phyloP scores from a whole-genome alignment of 495 filamentous ascomycete species.

The Parathielavia appendiculata region DNA sequence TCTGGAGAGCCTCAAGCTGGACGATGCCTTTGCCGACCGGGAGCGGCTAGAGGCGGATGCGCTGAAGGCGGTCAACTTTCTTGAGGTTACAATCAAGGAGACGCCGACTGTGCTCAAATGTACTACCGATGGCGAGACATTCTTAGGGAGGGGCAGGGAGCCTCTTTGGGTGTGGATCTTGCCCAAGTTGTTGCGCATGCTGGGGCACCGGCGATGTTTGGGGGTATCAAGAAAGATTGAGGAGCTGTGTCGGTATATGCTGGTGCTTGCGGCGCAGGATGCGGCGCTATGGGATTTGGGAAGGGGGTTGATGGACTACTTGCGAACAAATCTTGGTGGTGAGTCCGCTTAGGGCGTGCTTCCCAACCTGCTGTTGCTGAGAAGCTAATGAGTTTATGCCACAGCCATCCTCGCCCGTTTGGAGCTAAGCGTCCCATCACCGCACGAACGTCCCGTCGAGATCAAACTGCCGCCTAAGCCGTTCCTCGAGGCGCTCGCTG shows the following conservation, averaged over 20 bases:
- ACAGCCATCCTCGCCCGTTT: slow-evolving; percentile 24
- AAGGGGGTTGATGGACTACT: slow-evolving; percentile 39
- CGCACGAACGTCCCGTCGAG: not conserved
- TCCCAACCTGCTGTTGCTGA: not conserved
- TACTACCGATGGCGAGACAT: slow-evolving; percentile 32
- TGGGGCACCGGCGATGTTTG: slow-evolving; percentile 44
- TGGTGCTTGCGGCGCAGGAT: slow-evolving; percentile 35
- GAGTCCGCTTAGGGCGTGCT: slow-evolving; percentile 12
- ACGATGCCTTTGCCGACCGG: slow-evolving; percentile 56
- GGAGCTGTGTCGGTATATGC: slow-evolving; percentile 44
- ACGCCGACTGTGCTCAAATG: slow-evolving; percentile 65
- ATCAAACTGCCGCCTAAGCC: slow-evolving; percentile 25
- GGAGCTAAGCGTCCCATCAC: not conserved
- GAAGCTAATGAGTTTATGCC: not conserved
- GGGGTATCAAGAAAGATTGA: slow-evolving; percentile 45
- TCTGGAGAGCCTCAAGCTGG: slow-evolving; percentile 56
- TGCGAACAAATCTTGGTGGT: slow-evolving; percentile 40
- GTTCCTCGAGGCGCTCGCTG: slow-evolving; percentile 17
- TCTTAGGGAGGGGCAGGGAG: slow-evolving; percentile 48
- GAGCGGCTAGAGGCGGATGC: slow-evolving; percentile 57
- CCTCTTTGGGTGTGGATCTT: slow-evolving; percentile 79
- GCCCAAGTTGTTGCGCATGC: slow-evolving; percentile 54
- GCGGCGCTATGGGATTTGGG: slow-evolving; percentile 44
- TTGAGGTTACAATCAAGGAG: slow-evolving; percentile 65
- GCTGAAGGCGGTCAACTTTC: slow-evolving; percentile 57